phyloP scores from a whole-genome alignment of 768 basidiomycete species.

The Psilocybe sp. region DNA sequence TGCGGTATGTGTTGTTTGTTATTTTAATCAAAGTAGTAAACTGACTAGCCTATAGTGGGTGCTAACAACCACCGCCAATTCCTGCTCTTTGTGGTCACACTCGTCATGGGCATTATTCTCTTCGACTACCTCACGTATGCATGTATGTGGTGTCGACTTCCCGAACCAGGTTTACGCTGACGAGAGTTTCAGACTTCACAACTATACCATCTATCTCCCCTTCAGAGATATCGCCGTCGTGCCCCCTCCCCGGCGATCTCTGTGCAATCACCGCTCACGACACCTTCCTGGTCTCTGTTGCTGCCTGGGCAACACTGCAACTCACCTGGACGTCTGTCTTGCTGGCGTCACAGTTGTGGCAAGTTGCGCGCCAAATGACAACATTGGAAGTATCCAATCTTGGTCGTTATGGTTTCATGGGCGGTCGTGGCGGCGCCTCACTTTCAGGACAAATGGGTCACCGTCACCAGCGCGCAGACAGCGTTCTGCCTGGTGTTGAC shows the following conservation, averaged over 20 bases:
- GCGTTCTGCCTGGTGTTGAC: conserved; percentile 41
- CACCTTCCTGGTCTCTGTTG: conserved; percentile 80
- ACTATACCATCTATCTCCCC: conserved; percentile 36
- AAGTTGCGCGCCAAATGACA: conserved; percentile 91
- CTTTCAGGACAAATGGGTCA: conserved; percentile 78
- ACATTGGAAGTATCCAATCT: conserved; percentile 95
- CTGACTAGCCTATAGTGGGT: conserved; percentile 57
- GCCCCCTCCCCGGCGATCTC: conserved; percentile 63
- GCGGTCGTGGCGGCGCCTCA: conserved; percentile 75
- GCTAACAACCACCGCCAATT: conserved; percentile 95
- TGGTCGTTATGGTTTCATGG: conserved; percentile 95
- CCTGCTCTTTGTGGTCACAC: conserved; percentile 83
- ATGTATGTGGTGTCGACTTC: conserved; percentile 50
- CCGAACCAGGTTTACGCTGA: not conserved
- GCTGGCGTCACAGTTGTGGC: conserved; percentile 85
- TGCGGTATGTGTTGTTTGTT: conserved; percentile 59
- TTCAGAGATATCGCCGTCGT: conserved; percentile 50
- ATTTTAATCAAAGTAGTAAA: not conserved
- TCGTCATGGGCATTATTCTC: conserved; percentile 74
- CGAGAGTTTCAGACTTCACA: conserved; percentile 49
- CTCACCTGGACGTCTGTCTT: conserved; percentile 93
- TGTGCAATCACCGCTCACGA: conserved; percentile 74
- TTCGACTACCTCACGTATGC: conserved; percentile 85
- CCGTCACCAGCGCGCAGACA: conserved; percentile 40
- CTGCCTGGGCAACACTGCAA: conserved; percentile 87